Evolutionary conservation across 192 early-diverging fungal genomes (phyloP), one percentile per base, ranked within the genome.

Genomic region (Chytriomyces hyalinus): DNA sequence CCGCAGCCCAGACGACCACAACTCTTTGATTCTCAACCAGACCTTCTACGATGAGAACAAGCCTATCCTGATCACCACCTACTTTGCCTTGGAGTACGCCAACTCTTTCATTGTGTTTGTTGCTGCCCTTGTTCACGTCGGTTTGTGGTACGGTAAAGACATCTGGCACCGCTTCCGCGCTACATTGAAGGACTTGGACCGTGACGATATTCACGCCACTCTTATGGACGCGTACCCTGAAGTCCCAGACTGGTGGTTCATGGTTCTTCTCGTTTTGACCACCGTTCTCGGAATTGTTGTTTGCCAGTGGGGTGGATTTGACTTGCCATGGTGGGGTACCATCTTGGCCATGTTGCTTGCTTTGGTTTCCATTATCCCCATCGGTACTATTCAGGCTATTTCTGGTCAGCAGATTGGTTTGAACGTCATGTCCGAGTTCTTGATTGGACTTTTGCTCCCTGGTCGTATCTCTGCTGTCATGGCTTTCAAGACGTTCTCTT

Each of bases 381-480:
- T 96, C 24, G 95, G 94, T 78, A 91, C 94, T 22, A 89, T 96
- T 68, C 92, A 91, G 20, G 90, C 85, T 5, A 85, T 95, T n/a
- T 90, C 93, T n/a, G 94, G 94, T 79, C 86, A 87, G 73, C 87
- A 90, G 65, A 87, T 93, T 15, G 91, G 91, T 48, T 82, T 96
- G 47, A 96, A 96, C 83, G 89, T 96, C 57, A 87, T 95, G 43
- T 93, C 92, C 53, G 92, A 96, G 84, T 91, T 94, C 72, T 87
- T 95, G 70, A 91, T 92, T 62, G 94, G 94, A 72, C 92, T 91
- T 61, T 84, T 91, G 6, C 80, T 91, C 59, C 92, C 93, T 5
- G 94, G 94, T 36, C 82, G 94, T 69, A 90, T 92, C 17, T 91
- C 95, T 48, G 91, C 89, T 72, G 93, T 94, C 66, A 90, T 94